Evolutionary conservation across 2,329 filamentous ascomycete genomes (phyloP).

Genomic region (Pleurostoma richardsiae): DNA sequence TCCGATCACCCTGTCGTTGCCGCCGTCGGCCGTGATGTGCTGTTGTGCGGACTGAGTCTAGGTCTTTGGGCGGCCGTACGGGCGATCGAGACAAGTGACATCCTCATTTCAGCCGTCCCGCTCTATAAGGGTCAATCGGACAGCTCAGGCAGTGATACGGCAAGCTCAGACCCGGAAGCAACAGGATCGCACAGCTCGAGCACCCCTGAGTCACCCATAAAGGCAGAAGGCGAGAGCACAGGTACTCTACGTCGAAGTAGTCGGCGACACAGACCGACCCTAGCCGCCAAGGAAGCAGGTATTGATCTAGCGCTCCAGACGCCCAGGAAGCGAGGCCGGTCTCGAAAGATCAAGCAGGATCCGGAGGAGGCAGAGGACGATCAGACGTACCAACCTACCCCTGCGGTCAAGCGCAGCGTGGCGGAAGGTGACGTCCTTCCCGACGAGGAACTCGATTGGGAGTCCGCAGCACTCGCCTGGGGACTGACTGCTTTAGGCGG

Average conservation of each 20-base stretch:
- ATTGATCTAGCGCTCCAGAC: slow-evolving; percentile 2
- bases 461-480: slow-evolving; percentile 40
- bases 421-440: slow-evolving; percentile 36
- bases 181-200: slow-evolving; percentile 6
- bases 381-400: slow-evolving; percentile 29
- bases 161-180: not conserved
- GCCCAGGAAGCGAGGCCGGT: slow-evolving; percentile 16
- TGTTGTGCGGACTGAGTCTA: slow-evolving; percentile 49
- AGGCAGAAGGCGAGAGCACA: slow-evolving; percentile 13
- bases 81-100: slow-evolving; percentile 41
- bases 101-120: slow-evolving; percentile 34
- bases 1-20: slow-evolving; percentile 54
- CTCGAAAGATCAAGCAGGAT: slow-evolving; percentile 18
- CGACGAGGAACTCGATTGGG: slow-evolving; percentile 36
- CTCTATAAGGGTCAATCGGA: slow-evolving; percentile 14
- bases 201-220: slow-evolving; percentile 8
- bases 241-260: slow-evolving; percentile 9
- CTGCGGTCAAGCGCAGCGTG: slow-evolving; percentile 20
- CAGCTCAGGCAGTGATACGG: not conserved
- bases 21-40: slow-evolving; percentile 52
- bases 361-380: slow-evolving; percentile 18
- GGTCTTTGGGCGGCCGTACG: slow-evolving; percentile 53
- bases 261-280: slow-evolving; percentile 4
- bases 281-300: slow-evolving; percentile 1
- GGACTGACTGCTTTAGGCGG: slow-evolving; percentile 37